phyloP scores from a whole-genome alignment of 208 protist genomes.

The Leishmania gerbilli region DNA sequence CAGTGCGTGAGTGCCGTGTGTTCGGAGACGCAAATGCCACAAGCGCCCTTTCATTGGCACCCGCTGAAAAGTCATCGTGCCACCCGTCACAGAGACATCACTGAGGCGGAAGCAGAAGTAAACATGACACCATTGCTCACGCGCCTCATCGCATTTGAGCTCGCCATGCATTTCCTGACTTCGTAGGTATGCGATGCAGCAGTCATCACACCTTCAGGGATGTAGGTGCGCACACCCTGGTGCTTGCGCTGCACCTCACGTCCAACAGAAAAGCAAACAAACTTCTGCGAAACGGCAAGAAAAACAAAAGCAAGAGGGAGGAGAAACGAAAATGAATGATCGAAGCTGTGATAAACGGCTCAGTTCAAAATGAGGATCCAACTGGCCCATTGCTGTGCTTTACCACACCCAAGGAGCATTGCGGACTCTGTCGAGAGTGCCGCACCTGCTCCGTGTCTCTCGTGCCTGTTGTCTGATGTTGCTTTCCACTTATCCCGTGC shows the following conservation, averaged over 20 bases:
- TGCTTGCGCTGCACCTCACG: background rate
- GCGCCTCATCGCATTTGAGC: background rate
- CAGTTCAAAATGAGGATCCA: background rate
- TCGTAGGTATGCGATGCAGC: background rate
- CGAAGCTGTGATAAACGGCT: background rate
- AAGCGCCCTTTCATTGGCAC: slow-evolving; percentile 19
- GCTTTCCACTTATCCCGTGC: background rate
- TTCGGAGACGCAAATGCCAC: slow-evolving; percentile 15
- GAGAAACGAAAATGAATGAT: background rate
- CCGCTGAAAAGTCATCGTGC: slow-evolving; percentile 22
- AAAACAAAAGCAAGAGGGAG: background rate
- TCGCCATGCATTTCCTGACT: background rate
- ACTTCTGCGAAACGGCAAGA: background rate
- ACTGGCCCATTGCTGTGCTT: background rate
- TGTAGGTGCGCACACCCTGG: background rate
- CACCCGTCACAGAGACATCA: background rate
- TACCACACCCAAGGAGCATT: background rate
- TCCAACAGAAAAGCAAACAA: too few species aligned
- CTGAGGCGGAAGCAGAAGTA: background rate
- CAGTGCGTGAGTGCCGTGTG: slow-evolving; percentile 46
- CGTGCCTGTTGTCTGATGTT: background rate
- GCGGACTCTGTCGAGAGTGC: background rate
- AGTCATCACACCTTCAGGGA: background rate
- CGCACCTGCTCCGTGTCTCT: background rate
- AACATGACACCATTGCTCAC: background rate